Percentiles rank a stretch among this genome's conserved stretches.
These are phyloP conservation scores for Pestalotiopsis sp. DNA, from an alignment of 2,329 filamentous ascomycete genomes.

Conservation along the genomic window DNA sequence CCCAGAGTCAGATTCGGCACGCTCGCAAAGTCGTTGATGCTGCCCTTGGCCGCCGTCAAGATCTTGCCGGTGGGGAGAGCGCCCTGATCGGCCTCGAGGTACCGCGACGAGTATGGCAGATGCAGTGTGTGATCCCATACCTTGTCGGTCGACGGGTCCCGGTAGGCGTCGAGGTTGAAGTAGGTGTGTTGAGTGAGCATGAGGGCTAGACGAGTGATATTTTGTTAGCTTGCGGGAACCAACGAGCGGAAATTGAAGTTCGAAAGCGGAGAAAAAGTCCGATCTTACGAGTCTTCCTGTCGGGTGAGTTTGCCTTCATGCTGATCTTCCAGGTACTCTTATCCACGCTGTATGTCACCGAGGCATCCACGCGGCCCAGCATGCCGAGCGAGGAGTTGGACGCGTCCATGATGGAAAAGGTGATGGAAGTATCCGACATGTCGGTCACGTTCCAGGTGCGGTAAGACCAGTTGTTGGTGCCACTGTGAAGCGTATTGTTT, in stretches of 20 bases:
- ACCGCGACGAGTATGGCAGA: constrained; percentile 63
- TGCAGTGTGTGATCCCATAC: constrained; percentile 66
- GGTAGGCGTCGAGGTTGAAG: constrained; percentile 70
- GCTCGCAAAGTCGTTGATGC: constrained; percentile 70
- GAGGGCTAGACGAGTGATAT: constrained; percentile 41
- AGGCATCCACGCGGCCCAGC: constrained; percentile 61
- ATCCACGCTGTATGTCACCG: constrained; percentile 64
- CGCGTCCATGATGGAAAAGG: constrained; percentile 66
- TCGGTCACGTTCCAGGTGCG: constrained; percentile 64
- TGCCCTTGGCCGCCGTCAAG: constrained; percentile 53
- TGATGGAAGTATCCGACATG: constrained; percentile 59
- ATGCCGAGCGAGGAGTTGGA: constrained; percentile 61
- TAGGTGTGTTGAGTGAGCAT: constrained; percentile 70
- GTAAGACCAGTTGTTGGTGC: constrained; percentile 64
- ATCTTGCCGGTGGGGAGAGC: constrained; percentile 65
- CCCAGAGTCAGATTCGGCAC: constrained; percentile 62
- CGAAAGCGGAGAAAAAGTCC: constrained; percentile 1
- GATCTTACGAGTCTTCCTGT: constrained; percentile 41
- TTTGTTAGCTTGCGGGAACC: constrained; percentile 14
- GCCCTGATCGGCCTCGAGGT: constrained; percentile 57
- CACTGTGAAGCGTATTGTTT: constrained; percentile 59
- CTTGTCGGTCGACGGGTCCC: constrained; percentile 55
- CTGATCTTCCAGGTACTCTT: constrained; percentile 61
- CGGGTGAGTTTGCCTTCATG: constrained; percentile 60
- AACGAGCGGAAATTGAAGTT: constrained; percentile 11